These are phyloP conservation scores for Eragrostis tef DNA, from an alignment of 202 grass and related monocot genomes.

Conservation along the genomic window DNA sequence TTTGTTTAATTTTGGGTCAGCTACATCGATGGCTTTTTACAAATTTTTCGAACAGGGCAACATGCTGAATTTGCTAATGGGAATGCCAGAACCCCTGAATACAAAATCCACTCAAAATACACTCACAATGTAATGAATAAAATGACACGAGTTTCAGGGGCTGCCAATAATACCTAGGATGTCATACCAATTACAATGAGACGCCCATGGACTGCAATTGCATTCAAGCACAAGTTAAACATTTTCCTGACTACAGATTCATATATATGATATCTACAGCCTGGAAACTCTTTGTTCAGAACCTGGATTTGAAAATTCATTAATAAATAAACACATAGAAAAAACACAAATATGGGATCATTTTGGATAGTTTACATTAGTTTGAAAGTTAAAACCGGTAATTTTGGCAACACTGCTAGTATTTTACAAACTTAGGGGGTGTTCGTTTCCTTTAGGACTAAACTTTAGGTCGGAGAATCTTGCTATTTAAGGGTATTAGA, in stretches of 20 bases:
- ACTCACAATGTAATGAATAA: constrained; percentile 14
- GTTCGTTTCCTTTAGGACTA: no score
- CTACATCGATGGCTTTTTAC: not conserved
- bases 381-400: constrained; percentile 19
- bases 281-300: constrained; percentile 80
- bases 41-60: not conserved
- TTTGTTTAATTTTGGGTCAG: not conserved
- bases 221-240: constrained; percentile 91
- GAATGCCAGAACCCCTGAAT: not conserved
- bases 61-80: not conserved
- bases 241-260: constrained; percentile 98
- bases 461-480: no score
- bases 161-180: constrained; percentile 71
- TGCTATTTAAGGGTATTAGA: no score
- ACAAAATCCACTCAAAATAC: constrained; percentile 3
- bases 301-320: constrained; percentile 59
- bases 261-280: constrained; percentile 86
- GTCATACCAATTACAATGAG: constrained; percentile 98
- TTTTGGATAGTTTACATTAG: constrained; percentile 25
- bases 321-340: constrained; percentile 24
- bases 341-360: constrained; percentile 34
- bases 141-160: constrained; percentile 20
- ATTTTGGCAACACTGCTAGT: constrained; percentile 18
- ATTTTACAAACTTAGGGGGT: not conserved
- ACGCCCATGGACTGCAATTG: constrained; percentile 76